phyloP scores from a whole-genome alignment of 1,284 basidiomycete species.

The Apiotrichum domesticum region DNA sequence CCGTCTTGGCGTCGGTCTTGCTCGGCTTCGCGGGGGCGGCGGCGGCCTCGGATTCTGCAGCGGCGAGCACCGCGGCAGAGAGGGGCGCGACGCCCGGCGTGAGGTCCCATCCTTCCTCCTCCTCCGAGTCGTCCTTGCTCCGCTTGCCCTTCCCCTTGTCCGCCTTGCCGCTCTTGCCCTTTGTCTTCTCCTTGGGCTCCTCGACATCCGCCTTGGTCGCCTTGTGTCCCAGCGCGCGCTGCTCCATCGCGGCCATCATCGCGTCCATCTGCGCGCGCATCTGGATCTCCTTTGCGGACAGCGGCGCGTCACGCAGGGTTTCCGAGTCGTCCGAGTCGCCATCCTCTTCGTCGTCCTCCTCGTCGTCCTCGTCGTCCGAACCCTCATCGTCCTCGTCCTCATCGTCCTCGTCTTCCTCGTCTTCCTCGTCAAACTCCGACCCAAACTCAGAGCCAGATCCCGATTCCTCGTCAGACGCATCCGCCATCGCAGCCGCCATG shows the following conservation, averaged over 20 bases:
- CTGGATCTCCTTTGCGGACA: constrained; percentile 18
- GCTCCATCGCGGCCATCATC: constrained; percentile 33
- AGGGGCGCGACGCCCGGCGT: constrained; percentile 13
- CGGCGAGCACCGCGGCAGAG: constrained; percentile 6
- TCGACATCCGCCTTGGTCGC: constrained; percentile 13
- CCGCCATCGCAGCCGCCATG: constrained; percentile 23
- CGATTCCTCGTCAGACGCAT: neutral
- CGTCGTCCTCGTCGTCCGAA: constrained; percentile 20
- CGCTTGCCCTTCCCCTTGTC: neutral
- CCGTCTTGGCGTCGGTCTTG: constrained; percentile 1
- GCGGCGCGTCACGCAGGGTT: constrained; percentile 23
- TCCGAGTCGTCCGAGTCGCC: constrained; percentile 24
- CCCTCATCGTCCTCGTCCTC: constrained; percentile 21
- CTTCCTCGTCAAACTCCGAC: too few species aligned
- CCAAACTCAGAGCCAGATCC: constrained; percentile 12
- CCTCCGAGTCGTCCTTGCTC: neutral
- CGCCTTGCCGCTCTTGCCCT: constrained; percentile 8
- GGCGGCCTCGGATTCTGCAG: constrained; percentile 9
- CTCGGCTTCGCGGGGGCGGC: neutral
- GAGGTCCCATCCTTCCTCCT: constrained; percentile 8
- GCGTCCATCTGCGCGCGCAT: constrained; percentile 32
- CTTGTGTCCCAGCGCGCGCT: constrained; percentile 21
- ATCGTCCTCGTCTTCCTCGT: constrained; percentile 25
- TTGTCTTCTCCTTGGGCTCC: constrained; percentile 9
- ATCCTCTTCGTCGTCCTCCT: constrained; percentile 21